These are phyloP conservation scores for Verticillium isaacii DNA, from an alignment of 2,329 filamentous ascomycete genomes.

Conservation along the genomic window DNA sequence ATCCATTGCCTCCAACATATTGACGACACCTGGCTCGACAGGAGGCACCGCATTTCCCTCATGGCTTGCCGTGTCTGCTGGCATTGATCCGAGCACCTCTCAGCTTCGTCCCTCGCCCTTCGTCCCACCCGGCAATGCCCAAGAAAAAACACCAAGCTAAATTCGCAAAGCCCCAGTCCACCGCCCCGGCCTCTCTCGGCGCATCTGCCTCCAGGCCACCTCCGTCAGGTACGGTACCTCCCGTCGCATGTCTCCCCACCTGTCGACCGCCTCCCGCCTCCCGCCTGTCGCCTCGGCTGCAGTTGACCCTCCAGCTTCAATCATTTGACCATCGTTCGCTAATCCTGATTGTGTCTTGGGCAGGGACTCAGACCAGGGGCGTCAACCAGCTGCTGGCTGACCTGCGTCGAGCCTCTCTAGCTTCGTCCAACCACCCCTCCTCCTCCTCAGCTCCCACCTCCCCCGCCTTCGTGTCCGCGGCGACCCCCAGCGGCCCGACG, in stretches of 20 bases:
- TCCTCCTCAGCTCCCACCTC: conserved; percentile 4
- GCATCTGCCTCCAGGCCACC: conserved; percentile 10
- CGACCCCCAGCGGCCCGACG: conserved; percentile 18
- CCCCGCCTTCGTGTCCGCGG: conserved; percentile 17
- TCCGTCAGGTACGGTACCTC: conserved; percentile 6
- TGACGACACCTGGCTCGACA: not conserved
- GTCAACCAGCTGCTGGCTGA: conserved; percentile 59
- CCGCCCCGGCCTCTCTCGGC: conserved; percentile 29
- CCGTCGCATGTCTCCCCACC: too few species aligned
- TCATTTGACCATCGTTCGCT: conserved; percentile 9
- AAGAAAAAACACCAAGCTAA: conserved; percentile 55
- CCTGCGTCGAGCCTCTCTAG: conserved; percentile 42
- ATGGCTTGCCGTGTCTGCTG: not conserved
- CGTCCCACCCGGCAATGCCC: conserved; percentile 41
- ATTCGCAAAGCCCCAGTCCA: conserved; percentile 55
- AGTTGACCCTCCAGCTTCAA: conserved; percentile 18
- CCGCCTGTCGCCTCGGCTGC: not conserved
- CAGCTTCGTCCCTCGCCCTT: not conserved
- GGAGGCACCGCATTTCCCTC: not conserved
- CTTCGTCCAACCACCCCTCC: conserved; percentile 6
- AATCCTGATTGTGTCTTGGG: conserved; percentile 6
- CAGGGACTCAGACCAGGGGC: conserved; percentile 31
- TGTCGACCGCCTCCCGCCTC: not conserved
- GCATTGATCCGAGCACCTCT: not conserved
- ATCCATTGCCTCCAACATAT: not conserved